Conservation (phyloP, 1,139 yeast genomes). For the Magnusiomyces suaveolens region DNA sequence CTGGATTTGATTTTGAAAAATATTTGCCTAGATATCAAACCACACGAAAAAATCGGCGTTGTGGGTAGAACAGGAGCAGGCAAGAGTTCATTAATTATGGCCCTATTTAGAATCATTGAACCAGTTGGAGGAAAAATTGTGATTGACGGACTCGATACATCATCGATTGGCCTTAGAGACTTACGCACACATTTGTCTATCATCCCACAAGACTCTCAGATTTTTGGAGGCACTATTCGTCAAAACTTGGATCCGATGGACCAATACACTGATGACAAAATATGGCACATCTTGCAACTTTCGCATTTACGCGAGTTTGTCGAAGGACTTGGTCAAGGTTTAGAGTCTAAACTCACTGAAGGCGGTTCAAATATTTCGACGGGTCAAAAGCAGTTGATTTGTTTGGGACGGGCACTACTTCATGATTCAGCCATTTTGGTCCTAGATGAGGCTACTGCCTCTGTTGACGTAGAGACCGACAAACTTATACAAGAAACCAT, state of each 20-base stretch:
- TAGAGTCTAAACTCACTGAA: slow-evolving; percentile 43
- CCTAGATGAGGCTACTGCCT: slow-evolving; percentile 79
- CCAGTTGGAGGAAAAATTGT: slow-evolving; percentile 46
- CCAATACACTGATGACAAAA: slow-evolving; percentile 39
- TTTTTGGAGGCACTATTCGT: slow-evolving; percentile 56
- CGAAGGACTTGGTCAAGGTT: slow-evolving; percentile 24
- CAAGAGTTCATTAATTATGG: slow-evolving; percentile 60
- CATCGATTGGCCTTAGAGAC: slow-evolving; percentile 48
- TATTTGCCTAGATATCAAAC: slow-evolving; percentile 42
- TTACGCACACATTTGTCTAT: slow-evolving; percentile 53
- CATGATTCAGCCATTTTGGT: slow-evolving; percentile 53
- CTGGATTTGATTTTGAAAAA: slow-evolving; percentile 45
- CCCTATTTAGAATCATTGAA: slow-evolving; percentile 66
- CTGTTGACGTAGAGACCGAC: slow-evolving; percentile 76
- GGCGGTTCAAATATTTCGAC: slow-evolving; percentile 67
- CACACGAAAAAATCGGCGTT: slow-evolving; percentile 65
- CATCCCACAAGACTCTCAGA: slow-evolving; percentile 69
- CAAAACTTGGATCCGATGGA: slow-evolving; percentile 59
- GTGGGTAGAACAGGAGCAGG: slow-evolving; percentile 89
- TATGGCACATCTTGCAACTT: slow-evolving; percentile 65
- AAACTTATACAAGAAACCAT: slow-evolving; percentile 66
- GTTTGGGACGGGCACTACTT: slow-evolving; percentile 64
- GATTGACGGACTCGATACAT: slow-evolving; percentile 51
- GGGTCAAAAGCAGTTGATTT: slow-evolving; percentile 70
- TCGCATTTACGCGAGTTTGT: slow-evolving; percentile 78